A percentile compares a stretch with the other conserved stretches of the same genome.
phyloP scores from a whole-genome alignment of 2,329 filamentous ascomycete genomes.

The Penicillium sp. region DNA sequence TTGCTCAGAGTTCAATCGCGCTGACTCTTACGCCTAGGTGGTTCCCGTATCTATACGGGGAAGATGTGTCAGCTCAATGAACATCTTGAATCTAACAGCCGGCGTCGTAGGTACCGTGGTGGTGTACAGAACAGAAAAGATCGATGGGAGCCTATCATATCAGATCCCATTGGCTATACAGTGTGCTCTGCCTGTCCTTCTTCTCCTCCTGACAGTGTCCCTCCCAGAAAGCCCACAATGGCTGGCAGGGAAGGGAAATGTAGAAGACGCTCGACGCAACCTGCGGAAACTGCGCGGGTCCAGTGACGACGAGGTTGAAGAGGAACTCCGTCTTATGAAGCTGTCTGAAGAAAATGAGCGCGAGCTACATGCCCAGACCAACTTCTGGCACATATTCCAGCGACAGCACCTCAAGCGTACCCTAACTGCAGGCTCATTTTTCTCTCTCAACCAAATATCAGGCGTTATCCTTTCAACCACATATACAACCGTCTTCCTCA shows the following conservation, averaged over 20 bases:
- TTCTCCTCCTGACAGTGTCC: slow-evolving; percentile 28
- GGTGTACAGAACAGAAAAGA: slow-evolving; percentile 30
- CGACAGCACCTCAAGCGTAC: slow-evolving; percentile 34
- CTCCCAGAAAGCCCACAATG: slow-evolving; percentile 37
- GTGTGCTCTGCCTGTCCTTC: slow-evolving; percentile 29
- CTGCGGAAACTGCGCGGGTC: slow-evolving; percentile 32
- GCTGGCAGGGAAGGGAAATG: slow-evolving; percentile 28
- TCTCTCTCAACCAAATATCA: slow-evolving; percentile 36
- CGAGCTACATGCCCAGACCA: slow-evolving; percentile 20
- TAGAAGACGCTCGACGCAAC: slow-evolving; percentile 28
- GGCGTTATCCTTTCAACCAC: slow-evolving; percentile 38
- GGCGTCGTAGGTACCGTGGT: slow-evolving; percentile 33
- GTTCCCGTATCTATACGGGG: slow-evolving; percentile 34
- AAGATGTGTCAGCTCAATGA: slow-evolving; percentile 29
- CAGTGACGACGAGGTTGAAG: slow-evolving; percentile 28
- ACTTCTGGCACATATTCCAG: slow-evolving; percentile 38
- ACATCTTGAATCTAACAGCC: slow-evolving; percentile 30
- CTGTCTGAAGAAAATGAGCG: slow-evolving; percentile 26
- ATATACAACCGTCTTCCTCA: slow-evolving; percentile 38
- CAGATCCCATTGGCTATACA: slow-evolving; percentile 38
- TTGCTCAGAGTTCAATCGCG: not conserved
- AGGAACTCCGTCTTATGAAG: slow-evolving; percentile 32
- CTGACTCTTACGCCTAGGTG: slow-evolving; percentile 15
- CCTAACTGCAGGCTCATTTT: slow-evolving; percentile 34
- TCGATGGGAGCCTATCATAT: slow-evolving; percentile 27